phyloP scores from a whole-genome alignment of 1,139 yeast genomes.

The Casaregolazyma suthepensis region DNA sequence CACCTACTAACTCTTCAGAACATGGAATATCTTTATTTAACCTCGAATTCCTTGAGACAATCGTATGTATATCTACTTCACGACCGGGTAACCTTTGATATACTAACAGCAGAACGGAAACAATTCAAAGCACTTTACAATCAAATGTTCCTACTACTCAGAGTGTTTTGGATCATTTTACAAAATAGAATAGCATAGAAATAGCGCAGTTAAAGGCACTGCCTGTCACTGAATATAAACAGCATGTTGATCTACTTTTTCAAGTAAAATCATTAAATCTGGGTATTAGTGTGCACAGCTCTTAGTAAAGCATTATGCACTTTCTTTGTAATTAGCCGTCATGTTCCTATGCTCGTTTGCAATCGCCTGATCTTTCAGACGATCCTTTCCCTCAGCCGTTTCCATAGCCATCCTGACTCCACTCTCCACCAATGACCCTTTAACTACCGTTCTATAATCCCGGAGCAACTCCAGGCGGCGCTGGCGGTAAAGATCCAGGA shows the following conservation, averaged over 20 bases:
- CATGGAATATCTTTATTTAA: slow-evolving; percentile 18
- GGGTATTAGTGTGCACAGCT: neutral
- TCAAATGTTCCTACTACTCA: slow-evolving; percentile 21
- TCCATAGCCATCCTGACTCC: no score
- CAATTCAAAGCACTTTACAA: slow-evolving; percentile 17
- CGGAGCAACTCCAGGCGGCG: slow-evolving; percentile 25
- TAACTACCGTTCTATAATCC: neutral
- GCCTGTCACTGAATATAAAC: no score
- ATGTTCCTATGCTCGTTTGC: no score
- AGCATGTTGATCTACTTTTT: neutral
- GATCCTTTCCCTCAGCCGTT: no score
- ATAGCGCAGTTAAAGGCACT: neutral
- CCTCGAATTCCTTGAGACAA: slow-evolving; percentile 19
- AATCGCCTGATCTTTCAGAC: no score
- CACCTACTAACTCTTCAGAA: slow-evolving; percentile 11
- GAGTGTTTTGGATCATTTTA: slow-evolving; percentile 21
- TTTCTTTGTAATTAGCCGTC: neutral
- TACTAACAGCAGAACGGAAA: slow-evolving; percentile 17
- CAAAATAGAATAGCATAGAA: neutral
- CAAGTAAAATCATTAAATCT: neutral
- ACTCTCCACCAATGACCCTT: no score
- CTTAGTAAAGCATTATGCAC: neutral
- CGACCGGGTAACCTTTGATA: neutral
- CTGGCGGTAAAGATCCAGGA: slow-evolving; percentile 21
- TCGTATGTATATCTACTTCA: slow-evolving; percentile 14